Evolutionary conservation across 495 filamentous ascomycete species (phyloP), one percentile per base, ranked within the genome.

Genomic region (Tuber borchii): DNA sequence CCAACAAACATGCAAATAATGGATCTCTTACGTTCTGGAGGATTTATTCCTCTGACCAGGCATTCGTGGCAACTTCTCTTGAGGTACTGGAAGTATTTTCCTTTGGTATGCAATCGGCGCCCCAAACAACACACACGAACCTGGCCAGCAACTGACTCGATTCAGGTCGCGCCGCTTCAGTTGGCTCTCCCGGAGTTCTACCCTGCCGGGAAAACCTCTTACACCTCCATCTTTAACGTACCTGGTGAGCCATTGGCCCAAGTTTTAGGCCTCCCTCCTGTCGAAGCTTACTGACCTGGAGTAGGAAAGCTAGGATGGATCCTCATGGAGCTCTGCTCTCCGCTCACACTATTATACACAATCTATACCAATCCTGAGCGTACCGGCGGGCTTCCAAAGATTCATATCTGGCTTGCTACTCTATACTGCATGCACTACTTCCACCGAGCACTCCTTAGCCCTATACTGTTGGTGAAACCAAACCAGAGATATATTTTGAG

Each of bases 181-280:
- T 68, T 83, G 14, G 68, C 71, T 72, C 48, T 77, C 26, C 19
- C 51, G 20, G 72, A 80, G 88, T 93, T 87, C 85, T 91, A 94
- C 83, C 88, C 89, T 46, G 88, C 90, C 85, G 95, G 95, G 78
- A 98, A 98, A 84, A 95, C 93, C n/a, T 97, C 93, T 16, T 85
- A 87, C 16, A 76, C 84, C 7, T 93, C 90, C 61, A 85, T 85
- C 22, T 86, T 96, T 84, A 98, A 99, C 84, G 82, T 98, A 42
- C 93, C 93, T n/a, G 95, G 95, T 77, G 74, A 20, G 31, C 22
- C 40, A 7, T 40, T 31, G 2, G 22, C 56, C 48, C 4, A 37
- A 12, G 39, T 43, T 39, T 16, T 14, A 69, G n/a, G 26, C 56
- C 56, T 61, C 56, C 14, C 26, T 48, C 5, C 40, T 44, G n/a